Evolutionary conservation across 23 red algal species (phyloP), one percentile per base, ranked within the genome.

Genomic region (Gracilariopsis chorda): DNA sequence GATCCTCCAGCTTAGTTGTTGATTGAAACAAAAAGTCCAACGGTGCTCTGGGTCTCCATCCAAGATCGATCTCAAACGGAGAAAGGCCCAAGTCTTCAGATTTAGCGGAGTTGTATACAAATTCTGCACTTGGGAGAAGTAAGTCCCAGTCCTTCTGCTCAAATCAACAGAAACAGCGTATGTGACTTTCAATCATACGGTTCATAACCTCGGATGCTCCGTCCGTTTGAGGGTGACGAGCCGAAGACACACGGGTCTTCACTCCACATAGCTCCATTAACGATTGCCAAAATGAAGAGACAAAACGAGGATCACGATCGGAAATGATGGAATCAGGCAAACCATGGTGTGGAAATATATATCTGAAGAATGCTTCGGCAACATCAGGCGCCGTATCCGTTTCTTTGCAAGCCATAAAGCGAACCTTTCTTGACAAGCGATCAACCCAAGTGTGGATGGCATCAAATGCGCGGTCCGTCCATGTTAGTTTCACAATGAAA

Each of bases 201-300:
- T 73, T 73, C 67, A 73, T 73, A 33, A 73, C 27, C 33, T 73
- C 35, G 19, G 67, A 73, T 5, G 67, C 67, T 20, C 67, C 67
- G 37, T 73, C 67, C 5, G 67, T 73, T 73, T 73, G 67, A 5
- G 23, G 67, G 27, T 40, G 67, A 4, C 19, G 28, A 32, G 21
- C 33, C 4, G 67, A 32, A 20, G 8, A 32, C 67, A 73, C 37
- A 17, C 33, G 7, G 19, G 20, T 7, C 8, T 32, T 6, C 5
- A 73, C 27, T 4, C 41, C 67, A 73, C 41, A 35, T 13, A 73
- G 33, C 67, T 5, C 4, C 67, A 73, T 73, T 4, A 73, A 5
- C 20, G 7, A n/a, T 4, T 4, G 5, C 67, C 67, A 73, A 36
- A 33, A 73, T 73, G 21, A 6, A 7, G 67, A 73, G 9, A 33